Conservation (phyloP, 2,329 filamentous ascomycete genomes). For the Colletotrichum sublineola region DNA sequence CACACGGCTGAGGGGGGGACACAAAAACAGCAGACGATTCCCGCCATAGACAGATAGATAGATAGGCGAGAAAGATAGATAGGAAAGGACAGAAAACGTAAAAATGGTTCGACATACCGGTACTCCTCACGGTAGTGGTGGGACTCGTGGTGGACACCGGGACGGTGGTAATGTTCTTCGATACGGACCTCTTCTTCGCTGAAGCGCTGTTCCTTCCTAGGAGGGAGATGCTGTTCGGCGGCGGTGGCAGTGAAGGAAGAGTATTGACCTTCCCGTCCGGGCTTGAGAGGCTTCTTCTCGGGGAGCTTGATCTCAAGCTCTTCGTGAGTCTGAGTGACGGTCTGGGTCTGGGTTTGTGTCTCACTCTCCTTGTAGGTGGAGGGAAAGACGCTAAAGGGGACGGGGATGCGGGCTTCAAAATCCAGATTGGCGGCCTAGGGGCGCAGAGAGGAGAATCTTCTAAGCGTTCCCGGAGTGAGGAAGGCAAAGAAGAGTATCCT, state of each 20-base stretch:
- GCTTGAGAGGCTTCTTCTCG: slow-evolving; percentile 67
- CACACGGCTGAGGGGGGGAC: neutral
- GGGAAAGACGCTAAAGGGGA: slow-evolving; percentile 99
- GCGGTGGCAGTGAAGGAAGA: slow-evolving; percentile 77
- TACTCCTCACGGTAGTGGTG: slow-evolving; percentile 63
- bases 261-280: slow-evolving; percentile 98
- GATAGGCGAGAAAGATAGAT: slow-evolving; percentile 28
- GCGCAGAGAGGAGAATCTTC: slow-evolving; percentile 73
- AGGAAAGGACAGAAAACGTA: slow-evolving; percentile 9
- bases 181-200: slow-evolving; percentile 88
- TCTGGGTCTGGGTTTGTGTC: slow-evolving; percentile 58
- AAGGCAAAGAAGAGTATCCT: slow-evolving; percentile 78
- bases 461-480: slow-evolving; percentile 70
- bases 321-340: slow-evolving; percentile 75
- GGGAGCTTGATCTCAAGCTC: slow-evolving; percentile 87
- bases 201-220: slow-evolving; percentile 67
- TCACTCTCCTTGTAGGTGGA: slow-evolving; percentile 85
- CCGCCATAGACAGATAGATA: neutral
- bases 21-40: neutral
- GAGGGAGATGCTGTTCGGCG: slow-evolving; percentile 65
- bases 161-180: slow-evolving; percentile 81
- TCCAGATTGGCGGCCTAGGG: slow-evolving; percentile 95
- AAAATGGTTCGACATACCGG: slow-evolving; percentile 59
- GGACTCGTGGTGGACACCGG: slow-evolving; percentile 71
- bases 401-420: slow-evolving; percentile 99